A percentile compares a stretch with the other conserved stretches of the same genome.
Conservation (phyloP, 192 early-diverging fungal genomes). For the Coemansia sp. region DNA sequence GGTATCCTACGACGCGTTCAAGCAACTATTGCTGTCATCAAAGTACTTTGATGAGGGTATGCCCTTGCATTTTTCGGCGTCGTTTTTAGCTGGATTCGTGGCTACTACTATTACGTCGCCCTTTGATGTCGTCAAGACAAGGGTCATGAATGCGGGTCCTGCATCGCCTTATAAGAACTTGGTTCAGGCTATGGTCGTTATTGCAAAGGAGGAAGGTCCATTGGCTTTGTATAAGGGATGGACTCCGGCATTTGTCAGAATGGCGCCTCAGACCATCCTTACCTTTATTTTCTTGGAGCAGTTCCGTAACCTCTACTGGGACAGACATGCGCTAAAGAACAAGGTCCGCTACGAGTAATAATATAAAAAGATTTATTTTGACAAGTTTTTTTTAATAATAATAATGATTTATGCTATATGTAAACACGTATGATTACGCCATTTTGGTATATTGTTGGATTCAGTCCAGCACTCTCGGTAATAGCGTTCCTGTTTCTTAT, state of each 20-base stretch:
- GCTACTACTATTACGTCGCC: conserved; percentile 79
- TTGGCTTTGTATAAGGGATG: conserved; percentile 81
- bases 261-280: conserved; percentile 84
- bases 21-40: conserved; percentile 67
- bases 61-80: conserved; percentile 68
- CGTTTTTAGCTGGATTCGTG: conserved; percentile 73
- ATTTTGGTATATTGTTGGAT: too few relatives aligned
- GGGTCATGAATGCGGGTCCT: conserved; percentile 75
- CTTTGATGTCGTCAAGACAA: conserved; percentile 83
- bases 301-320: conserved; percentile 60
- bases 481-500: too few relatives aligned
- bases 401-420: not conserved
- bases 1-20: conserved; percentile 77
- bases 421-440: too few relatives aligned
- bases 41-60: conserved; percentile 67
- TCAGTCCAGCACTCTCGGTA: too few relatives aligned
- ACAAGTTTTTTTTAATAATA: too few relatives aligned
- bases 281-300: conserved; percentile 86
- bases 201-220: conserved; percentile 69
- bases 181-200: conserved; percentile 56
- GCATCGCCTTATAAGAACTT: conserved; percentile 39
- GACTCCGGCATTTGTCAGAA: conserved; percentile 78
- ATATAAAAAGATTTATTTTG: not conserved
- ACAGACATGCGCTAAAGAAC: conserved; percentile 23
- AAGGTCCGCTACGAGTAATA: conserved; percentile 37